Conservation (phyloP, 768 basidiomycete genomes). For the Tylopilus sp. region DNA sequence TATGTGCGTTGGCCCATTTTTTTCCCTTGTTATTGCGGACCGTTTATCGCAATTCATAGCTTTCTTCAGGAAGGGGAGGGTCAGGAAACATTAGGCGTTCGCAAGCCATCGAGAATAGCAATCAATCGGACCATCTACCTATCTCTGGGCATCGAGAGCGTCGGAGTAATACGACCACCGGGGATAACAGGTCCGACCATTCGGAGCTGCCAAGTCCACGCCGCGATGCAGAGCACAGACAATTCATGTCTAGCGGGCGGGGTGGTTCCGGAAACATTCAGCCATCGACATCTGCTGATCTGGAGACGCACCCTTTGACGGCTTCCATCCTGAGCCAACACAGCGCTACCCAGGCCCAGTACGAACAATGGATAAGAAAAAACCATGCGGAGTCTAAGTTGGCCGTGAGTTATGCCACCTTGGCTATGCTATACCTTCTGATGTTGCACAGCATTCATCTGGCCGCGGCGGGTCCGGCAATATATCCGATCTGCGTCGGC, state of each 20-base stretch:
- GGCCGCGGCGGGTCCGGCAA: constrained; percentile 28
- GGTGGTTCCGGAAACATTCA: constrained; percentile 27
- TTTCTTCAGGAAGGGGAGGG: constrained; percentile 22
- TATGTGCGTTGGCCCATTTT: constrained; percentile 14
- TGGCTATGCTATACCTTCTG: not conserved
- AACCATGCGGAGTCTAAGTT: constrained; percentile 13
- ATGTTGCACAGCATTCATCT: constrained; percentile 18
- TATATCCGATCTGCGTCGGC: constrained; percentile 12
- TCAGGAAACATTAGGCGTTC: constrained; percentile 19
- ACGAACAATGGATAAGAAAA: constrained; percentile 17
- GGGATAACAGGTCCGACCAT: not conserved
- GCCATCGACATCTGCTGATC: not conserved
- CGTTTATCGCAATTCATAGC: constrained; percentile 8
- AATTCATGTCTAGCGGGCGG: constrained; percentile 23
- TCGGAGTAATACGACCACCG: not conserved
- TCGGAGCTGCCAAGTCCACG: not conserved
- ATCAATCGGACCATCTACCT: not conserved
- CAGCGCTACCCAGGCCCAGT: constrained; percentile 8
- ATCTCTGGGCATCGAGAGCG: not conserved
- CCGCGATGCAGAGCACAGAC: not conserved
- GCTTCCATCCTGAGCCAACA: constrained; percentile 23
- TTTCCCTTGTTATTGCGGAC: not conserved
- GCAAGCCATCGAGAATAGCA: not conserved
- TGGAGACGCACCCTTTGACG: constrained; percentile 21
- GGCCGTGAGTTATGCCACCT: constrained; percentile 13